phyloP scores from a whole-genome alignment of 257 asterid species.

The Solanum arcanum region DNA sequence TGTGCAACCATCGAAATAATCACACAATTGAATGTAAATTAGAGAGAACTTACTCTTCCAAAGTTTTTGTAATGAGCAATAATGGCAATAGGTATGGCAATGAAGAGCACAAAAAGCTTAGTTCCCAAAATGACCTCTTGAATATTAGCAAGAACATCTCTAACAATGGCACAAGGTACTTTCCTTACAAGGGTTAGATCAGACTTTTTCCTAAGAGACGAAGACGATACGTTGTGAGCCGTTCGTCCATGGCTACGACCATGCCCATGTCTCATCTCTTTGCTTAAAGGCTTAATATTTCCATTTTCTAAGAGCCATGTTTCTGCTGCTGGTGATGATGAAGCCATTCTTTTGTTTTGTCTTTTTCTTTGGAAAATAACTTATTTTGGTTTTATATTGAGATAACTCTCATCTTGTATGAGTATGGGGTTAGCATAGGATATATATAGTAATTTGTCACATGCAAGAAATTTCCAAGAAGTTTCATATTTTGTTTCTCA shows the following conservation, averaged over 20 bases:
- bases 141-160: conserved; percentile 36
- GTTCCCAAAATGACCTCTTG: conserved; percentile 81
- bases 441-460: neutral
- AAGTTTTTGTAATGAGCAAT: conserved; percentile 29
- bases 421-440: neutral
- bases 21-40: neutral
- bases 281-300: conserved; percentile 27
- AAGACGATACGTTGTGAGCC: conserved; percentile 61
- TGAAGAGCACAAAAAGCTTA: conserved; percentile 51
- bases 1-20: neutral
- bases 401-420: neutral
- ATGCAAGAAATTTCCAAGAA: neutral
- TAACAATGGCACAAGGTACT: conserved; percentile 21
- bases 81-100: conserved; percentile 77
- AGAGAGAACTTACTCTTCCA: conserved; percentile 30
- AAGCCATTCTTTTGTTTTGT: neutral
- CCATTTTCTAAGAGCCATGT: conserved; percentile 58
- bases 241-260: conserved; percentile 28
- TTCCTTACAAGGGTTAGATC: conserved; percentile 43
- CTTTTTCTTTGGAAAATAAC: neutral
- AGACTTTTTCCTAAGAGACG: conserved; percentile 73
- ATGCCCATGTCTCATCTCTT: conserved; percentile 39
- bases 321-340: conserved; percentile 16
- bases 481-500: neutral
- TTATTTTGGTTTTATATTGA: neutral